phyloP scores from a whole-genome alignment of 768 basidiomycete species.

The Boletus rubropictus region DNA sequence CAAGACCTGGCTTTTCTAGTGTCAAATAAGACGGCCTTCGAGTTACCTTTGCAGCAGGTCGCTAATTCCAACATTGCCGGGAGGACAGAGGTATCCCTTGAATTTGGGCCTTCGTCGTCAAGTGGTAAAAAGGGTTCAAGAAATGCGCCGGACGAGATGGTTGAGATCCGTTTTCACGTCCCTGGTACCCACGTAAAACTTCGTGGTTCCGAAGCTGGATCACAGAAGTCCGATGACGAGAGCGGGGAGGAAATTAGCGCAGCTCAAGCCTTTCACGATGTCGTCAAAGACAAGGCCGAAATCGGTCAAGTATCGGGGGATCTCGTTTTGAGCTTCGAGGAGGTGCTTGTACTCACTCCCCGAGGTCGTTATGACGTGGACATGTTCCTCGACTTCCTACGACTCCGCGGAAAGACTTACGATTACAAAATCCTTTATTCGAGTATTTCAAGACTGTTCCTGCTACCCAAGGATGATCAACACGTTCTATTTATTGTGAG shows the following conservation, averaged over 20 bases:
- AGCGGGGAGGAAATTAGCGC: constrained; percentile 81
- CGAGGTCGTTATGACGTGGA: constrained; percentile 97
- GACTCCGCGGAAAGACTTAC: constrained; percentile 96
- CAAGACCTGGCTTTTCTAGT: constrained; percentile 89
- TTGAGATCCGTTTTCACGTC: constrained; percentile 94
- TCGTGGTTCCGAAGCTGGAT: constrained; percentile 65
- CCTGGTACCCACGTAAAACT: constrained; percentile 70
- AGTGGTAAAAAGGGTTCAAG: constrained; percentile 40
- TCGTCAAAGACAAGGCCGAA: constrained; percentile 93
- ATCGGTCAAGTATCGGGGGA: constrained; percentile 90
- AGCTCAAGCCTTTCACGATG: constrained; percentile 94
- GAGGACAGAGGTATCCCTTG: constrained; percentile 97
- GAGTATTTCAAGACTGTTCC: constrained; percentile 82
- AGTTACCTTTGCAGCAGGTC: constrained; percentile 78
- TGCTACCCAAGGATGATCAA: constrained; percentile 93
- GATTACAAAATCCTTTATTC: constrained; percentile 96
- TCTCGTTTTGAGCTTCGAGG: constrained; percentile 89
- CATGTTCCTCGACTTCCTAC: constrained; percentile 92
- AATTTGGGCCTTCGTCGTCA: constrained; percentile 59
- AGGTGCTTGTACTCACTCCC: constrained; percentile 90
- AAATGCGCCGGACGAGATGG: constrained; percentile 70
- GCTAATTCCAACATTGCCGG: constrained; percentile 98
- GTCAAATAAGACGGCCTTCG: constrained; percentile 82
- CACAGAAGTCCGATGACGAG: constrained; percentile 59
- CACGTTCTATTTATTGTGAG: constrained; percentile 92